These are phyloP conservation scores for Jatropha podagrica DNA, from an alignment of 441 rosid genomes.

Conservation along the genomic window DNA sequence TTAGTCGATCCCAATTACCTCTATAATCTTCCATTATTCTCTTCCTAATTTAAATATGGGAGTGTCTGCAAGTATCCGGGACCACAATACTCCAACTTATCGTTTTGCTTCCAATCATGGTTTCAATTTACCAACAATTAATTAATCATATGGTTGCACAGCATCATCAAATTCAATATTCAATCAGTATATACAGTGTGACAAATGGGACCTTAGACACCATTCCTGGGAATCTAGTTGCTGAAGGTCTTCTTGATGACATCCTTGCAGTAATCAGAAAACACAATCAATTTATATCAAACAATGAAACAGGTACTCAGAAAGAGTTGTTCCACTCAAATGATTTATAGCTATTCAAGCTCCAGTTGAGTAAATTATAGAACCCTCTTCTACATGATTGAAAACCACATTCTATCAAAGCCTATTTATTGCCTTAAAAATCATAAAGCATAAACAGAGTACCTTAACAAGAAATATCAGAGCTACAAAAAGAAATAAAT, in stretches of 20 bases:
- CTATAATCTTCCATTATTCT: no score
- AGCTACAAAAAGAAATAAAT: not conserved
- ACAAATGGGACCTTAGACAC: constrained; percentile 76
- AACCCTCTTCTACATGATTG: not conserved
- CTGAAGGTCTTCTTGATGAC: constrained; percentile 65
- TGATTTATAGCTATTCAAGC: not conserved
- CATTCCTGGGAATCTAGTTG: constrained; percentile 58
- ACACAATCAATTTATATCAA: not conserved
- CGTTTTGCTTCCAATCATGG: no score
- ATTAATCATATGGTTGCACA: not conserved
- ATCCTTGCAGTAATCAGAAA: constrained; percentile 43
- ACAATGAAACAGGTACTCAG: not conserved
- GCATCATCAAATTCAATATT: not conserved
- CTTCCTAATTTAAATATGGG: no score
- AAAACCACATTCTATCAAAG: not conserved
- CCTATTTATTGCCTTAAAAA: not conserved
- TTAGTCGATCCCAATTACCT: no score
- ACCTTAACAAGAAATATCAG: not conserved
- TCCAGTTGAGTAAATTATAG: not conserved
- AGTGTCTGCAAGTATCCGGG: no score
- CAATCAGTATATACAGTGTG: constrained; percentile 14
- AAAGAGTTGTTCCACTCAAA: not conserved
- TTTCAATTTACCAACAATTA: not conserved
- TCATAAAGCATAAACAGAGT: not conserved
- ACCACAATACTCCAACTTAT: no score